Percentiles rank a stretch among this genome's conserved stretches.
Evolutionary conservation across 2,329 filamentous ascomycete species (phyloP).

Genomic region (Diaporthe helianthi): DNA sequence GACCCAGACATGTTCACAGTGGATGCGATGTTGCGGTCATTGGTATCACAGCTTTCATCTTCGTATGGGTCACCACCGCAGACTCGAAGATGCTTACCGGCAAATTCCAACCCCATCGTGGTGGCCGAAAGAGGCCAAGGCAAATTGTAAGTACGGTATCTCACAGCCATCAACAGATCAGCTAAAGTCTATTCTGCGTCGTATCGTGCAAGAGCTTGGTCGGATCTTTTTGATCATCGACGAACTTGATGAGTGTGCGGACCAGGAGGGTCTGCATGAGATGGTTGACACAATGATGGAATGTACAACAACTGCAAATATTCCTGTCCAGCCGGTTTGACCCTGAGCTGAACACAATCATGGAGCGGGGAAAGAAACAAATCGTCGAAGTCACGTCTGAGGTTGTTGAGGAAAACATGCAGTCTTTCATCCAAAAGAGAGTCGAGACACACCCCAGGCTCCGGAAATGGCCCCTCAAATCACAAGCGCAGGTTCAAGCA

Average conservation of each 20-base stretch:
- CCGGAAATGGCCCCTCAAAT: not conserved
- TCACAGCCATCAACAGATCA: not conserved
- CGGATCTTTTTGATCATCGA: not conserved
- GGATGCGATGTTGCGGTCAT: not conserved
- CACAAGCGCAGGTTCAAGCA: not conserved
- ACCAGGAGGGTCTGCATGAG: not conserved
- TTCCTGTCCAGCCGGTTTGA: not conserved
- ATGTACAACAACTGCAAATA: not conserved
- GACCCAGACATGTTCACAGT: not conserved
- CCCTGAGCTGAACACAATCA: not conserved
- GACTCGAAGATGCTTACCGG: not conserved
- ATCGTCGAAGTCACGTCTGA: not conserved
- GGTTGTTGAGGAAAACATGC: not conserved
- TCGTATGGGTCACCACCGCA: not conserved
- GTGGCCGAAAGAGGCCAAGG: not conserved
- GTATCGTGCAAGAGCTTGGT: not conserved
- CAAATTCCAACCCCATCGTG: not conserved
- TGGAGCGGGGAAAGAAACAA: not conserved
- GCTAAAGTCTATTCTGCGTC: not conserved
- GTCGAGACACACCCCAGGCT: not conserved
- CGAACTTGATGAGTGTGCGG: not conserved
- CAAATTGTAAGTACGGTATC: not conserved
- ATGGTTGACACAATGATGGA: not conserved
- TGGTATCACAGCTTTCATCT: not conserved
- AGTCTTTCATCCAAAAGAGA: not conserved